Evolutionary conservation across 352 stramenopile species (phyloP).

Genomic region (Peronospora farinosa): DNA sequence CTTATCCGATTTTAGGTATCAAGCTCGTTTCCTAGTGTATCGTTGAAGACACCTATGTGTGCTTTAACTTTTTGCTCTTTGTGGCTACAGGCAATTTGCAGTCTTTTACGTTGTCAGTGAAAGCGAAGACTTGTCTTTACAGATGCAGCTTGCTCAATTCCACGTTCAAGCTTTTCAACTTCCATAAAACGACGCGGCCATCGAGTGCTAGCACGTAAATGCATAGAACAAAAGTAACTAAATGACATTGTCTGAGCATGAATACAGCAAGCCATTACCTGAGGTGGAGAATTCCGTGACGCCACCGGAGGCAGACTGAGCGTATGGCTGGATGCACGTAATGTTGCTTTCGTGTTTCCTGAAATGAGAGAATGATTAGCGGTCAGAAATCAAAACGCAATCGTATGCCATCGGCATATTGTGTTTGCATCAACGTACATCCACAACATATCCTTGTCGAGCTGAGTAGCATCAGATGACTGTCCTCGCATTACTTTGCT

Average conservation of each 20-base stretch:
- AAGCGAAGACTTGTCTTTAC: slow-evolving; percentile 27
- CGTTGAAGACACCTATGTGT: not conserved
- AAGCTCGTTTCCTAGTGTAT: slow-evolving; percentile 1
- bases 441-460: slow-evolving; percentile 77
- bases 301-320: slow-evolving; percentile 38
- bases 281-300: slow-evolving; percentile 81
- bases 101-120: not conserved
- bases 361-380: not conserved
- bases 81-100: slow-evolving; percentile 8
- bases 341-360: slow-evolving; percentile 85
- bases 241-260: not conserved
- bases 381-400: not conserved
- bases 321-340: slow-evolving; percentile 73
- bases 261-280: slow-evolving; percentile 34
- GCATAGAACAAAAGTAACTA: not conserved
- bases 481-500: slow-evolving; percentile 82
- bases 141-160: slow-evolving; percentile 78
- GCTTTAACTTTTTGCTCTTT: slow-evolving; percentile 4
- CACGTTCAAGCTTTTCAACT: slow-evolving; percentile 61
- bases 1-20: slow-evolving; percentile 5
- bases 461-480: slow-evolving; percentile 72
- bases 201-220: slow-evolving; percentile 53
- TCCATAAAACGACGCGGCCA: slow-evolving; percentile 76
- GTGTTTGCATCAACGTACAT: slow-evolving; percentile 40
- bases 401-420: not conserved